Evolutionary conservation across 202 grass and related monocot genomes (phyloP).

Genomic region (Hordeum pubiflorum): DNA sequence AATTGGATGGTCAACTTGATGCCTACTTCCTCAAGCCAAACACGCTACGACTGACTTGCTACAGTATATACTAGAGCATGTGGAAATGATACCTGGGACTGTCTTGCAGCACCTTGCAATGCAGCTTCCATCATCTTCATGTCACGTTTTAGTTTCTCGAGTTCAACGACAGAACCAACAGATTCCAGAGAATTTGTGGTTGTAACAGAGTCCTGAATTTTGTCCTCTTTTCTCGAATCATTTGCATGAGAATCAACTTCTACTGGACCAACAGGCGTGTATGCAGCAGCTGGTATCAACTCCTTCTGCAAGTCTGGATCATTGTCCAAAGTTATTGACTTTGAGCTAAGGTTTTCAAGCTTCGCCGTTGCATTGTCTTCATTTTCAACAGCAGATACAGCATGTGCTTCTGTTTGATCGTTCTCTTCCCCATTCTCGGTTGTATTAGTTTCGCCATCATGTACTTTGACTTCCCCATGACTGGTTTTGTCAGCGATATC

Average conservation of each 20-base stretch:
- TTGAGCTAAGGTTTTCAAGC: slow-evolving; percentile 12
- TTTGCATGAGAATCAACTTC: slow-evolving; percentile 30
- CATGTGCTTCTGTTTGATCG: slow-evolving; percentile 21
- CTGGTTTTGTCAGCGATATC: slow-evolving; percentile 24
- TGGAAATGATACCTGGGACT: slow-evolving; percentile 73
- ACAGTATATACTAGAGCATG: not conserved
- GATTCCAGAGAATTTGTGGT: slow-evolving; percentile 31
- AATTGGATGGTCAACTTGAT: not conserved
- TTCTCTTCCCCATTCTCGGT: slow-evolving; percentile 29
- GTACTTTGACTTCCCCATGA: slow-evolving; percentile 30
- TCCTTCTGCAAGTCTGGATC: slow-evolving; percentile 26
- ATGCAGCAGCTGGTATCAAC: not conserved
- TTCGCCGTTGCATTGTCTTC: slow-evolving; percentile 20
- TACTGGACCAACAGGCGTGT: slow-evolving; percentile 30
- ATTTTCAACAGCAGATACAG: slow-evolving; percentile 9
- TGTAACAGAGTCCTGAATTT: slow-evolving; percentile 27
- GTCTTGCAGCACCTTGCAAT: slow-evolving; percentile 94
- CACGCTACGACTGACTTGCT: not conserved
- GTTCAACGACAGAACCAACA: slow-evolving; percentile 40
- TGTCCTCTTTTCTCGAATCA: slow-evolving; percentile 41
- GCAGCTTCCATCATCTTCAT: slow-evolving; percentile 99
- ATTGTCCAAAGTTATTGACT: slow-evolving; percentile 24
- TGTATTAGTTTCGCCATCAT: slow-evolving; percentile 23
- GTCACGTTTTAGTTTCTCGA: slow-evolving; percentile 78
- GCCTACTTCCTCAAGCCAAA: not conserved